A percentile compares a stretch with the other conserved stretches of the same genome.
Conservation (phyloP, 352 stramenopile species). For the Blastocystis hominis region DNA sequence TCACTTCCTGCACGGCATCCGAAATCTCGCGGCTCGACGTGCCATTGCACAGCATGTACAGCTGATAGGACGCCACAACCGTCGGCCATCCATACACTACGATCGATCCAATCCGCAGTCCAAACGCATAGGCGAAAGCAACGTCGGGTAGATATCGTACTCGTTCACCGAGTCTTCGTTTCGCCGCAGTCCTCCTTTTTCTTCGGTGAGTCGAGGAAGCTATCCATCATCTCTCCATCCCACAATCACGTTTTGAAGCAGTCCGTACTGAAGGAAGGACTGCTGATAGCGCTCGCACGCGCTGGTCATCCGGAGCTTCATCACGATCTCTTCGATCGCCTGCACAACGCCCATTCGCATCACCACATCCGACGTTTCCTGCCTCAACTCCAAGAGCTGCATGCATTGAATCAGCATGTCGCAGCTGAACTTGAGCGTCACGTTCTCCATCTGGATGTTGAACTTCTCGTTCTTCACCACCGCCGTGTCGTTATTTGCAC, state of each 20-base stretch:
- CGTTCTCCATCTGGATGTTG: conserved; percentile 26
- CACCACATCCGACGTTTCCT: neutral
- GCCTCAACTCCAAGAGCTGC: neutral
- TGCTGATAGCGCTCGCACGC: neutral
- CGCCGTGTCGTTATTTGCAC: neutral
- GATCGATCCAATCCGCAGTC: neutral
- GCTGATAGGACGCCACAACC: neutral
- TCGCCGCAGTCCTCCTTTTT: neutral
- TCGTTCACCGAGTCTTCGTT: conserved; percentile 11
- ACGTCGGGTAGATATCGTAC: neutral
- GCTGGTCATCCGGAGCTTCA: conserved; percentile 17
- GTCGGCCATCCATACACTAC: conserved; percentile 30
- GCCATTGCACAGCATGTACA: neutral
- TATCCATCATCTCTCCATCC: neutral
- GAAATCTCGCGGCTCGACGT: neutral
- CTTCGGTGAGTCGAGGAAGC: neutral
- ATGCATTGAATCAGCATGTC: neutral
- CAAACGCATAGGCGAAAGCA: neutral
- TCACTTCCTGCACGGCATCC: neutral
- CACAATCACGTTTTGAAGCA: neutral
- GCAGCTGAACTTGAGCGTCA: neutral
- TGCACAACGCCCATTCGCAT: neutral
- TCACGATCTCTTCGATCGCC: conserved; percentile 6
- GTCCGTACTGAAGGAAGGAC: neutral
- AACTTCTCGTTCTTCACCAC: conserved; percentile 27